A percentile compares a stretch with the other conserved stretches of the same genome.
phyloP scores from a whole-genome alignment of 78 protist genomes.

The Dictyostelium purpureum region DNA sequence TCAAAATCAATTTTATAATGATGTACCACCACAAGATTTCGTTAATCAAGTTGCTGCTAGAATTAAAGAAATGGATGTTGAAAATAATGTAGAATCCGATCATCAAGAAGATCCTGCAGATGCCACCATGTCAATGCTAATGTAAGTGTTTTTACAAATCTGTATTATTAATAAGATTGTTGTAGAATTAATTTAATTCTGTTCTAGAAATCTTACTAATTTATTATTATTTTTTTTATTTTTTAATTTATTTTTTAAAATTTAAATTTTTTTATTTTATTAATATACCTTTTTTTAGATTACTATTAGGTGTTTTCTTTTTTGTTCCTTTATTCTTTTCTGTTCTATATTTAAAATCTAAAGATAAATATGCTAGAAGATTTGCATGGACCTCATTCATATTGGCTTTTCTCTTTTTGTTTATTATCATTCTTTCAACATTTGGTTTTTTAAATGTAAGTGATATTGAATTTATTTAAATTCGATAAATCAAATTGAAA shows the following conservation, averaged over 20 bases:
- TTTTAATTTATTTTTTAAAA: not conserved
- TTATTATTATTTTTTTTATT: not conserved
- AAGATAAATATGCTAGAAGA: slow-evolving; percentile 14
- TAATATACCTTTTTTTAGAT: not conserved
- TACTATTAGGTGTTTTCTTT: slow-evolving; percentile 4
- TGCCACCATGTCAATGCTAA: not conserved
- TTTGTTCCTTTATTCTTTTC: not conserved
- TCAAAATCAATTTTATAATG: not conserved
- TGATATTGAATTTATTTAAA: too few relatives aligned
- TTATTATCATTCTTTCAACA: not conserved
- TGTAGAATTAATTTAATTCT: too few relatives aligned
- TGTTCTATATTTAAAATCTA: not conserved
- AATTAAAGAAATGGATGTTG: not conserved
- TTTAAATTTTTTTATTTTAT: not conserved
- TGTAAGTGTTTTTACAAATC: not conserved
- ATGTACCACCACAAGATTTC: not conserved
- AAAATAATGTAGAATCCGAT: not conserved
- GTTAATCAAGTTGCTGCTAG: not conserved
- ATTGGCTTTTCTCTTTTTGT: too few relatives aligned
- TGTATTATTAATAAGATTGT: too few relatives aligned
- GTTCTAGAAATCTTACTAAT: too few relatives aligned
- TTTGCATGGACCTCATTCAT: too few relatives aligned
- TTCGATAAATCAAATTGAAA: too few relatives aligned
- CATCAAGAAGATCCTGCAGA: not conserved
- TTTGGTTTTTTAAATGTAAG: not conserved